phyloP scores from a whole-genome alignment of 2,329 filamentous ascomycete species.

The Penicillium sp. region DNA sequence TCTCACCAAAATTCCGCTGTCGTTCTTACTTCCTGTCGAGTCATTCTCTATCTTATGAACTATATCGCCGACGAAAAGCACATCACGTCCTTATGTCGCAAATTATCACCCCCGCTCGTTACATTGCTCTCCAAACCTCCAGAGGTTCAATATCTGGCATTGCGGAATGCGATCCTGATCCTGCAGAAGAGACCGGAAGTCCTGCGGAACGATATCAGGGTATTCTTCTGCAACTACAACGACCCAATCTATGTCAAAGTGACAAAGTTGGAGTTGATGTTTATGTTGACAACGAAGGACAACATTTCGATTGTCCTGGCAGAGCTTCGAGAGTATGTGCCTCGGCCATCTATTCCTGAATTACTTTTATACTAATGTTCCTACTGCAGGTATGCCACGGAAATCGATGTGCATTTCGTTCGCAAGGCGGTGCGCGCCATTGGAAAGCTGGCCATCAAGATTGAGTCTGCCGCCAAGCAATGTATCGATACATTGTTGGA shows the following conservation, averaged over 20 bases:
- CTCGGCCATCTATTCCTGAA: background rate
- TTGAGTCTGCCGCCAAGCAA: conserved; percentile 84
- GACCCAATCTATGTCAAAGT: conserved; percentile 99
- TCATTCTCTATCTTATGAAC: conserved; percentile 97
- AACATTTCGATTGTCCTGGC: conserved; percentile 96
- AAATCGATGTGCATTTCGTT: conserved; percentile 98
- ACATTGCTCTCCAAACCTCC: conserved; percentile 94
- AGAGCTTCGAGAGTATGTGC: conserved; percentile 79
- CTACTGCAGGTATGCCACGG: conserved; percentile 72
- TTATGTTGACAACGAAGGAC: conserved; percentile 94
- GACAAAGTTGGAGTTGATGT: conserved; percentile 96
- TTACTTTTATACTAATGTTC: conserved; percentile 2
- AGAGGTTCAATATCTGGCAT: conserved; percentile 95
- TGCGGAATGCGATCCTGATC: conserved; percentile 91
- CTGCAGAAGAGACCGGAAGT: conserved; percentile 91
- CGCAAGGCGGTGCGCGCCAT: conserved; percentile 97
- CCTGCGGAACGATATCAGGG: conserved; percentile 90
- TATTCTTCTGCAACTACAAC: conserved; percentile 99
- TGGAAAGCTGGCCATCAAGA: conserved; percentile 97
- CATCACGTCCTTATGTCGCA: conserved; percentile 81
- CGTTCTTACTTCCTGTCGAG: conserved; percentile 91
- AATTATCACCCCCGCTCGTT: conserved; percentile 91
- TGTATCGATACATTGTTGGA: conserved; percentile 94
- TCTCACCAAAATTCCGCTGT: conserved; percentile 97
- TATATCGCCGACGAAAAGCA: conserved; percentile 93